phyloP scores from a whole-genome alignment of 192 early-diverging fungal species.

The Podila verticillata region DNA sequence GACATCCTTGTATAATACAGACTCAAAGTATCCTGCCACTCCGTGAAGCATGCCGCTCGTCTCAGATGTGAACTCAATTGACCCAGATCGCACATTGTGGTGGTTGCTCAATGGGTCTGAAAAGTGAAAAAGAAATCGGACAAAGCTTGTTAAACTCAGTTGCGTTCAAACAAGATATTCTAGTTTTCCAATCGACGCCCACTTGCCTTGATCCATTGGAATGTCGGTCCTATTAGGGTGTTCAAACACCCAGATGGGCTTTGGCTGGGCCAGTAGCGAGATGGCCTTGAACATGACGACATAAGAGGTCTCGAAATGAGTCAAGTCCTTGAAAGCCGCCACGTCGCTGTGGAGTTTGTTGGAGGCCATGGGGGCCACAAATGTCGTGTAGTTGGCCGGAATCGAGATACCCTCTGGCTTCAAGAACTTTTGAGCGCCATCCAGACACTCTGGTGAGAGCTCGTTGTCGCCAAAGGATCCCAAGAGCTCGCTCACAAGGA shows the following conservation, averaged over 20 bases:
- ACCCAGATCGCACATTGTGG: constrained; percentile 78
- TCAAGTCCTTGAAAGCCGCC: constrained; percentile 68
- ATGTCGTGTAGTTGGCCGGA: constrained; percentile 86
- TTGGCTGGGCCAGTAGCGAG: constrained; percentile 70
- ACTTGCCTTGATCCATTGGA: constrained; percentile 44
- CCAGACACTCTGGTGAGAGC: constrained; percentile 98
- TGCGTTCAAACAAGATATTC: too few species aligned
- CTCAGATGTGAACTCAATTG: constrained; percentile 62
- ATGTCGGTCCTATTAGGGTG: constrained; percentile 72
- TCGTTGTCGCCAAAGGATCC: constrained; percentile 99
- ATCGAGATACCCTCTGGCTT: constrained; percentile 90
- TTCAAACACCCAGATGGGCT: constrained; percentile 82
- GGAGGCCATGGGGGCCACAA: constrained; percentile 88
- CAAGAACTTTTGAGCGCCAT: constrained; percentile 85
- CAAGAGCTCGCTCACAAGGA: constrained; percentile 94
- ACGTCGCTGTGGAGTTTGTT: constrained; percentile 83
- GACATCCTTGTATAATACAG: constrained; percentile 87
- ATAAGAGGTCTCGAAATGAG: constrained; percentile 90
- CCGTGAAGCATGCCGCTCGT: constrained; percentile 84
- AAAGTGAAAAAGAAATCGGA: not conserved
- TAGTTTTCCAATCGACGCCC: not conserved
- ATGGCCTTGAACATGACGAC: constrained; percentile 95
- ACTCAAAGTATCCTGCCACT: constrained; percentile 96
- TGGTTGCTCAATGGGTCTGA: constrained; percentile 68
- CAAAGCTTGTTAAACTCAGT: too few species aligned